Evolutionary conservation across 2,329 filamentous ascomycete genomes (phyloP), one percentile per base, ranked within the genome.

Genomic region (Fusarium gaditjirri): DNA sequence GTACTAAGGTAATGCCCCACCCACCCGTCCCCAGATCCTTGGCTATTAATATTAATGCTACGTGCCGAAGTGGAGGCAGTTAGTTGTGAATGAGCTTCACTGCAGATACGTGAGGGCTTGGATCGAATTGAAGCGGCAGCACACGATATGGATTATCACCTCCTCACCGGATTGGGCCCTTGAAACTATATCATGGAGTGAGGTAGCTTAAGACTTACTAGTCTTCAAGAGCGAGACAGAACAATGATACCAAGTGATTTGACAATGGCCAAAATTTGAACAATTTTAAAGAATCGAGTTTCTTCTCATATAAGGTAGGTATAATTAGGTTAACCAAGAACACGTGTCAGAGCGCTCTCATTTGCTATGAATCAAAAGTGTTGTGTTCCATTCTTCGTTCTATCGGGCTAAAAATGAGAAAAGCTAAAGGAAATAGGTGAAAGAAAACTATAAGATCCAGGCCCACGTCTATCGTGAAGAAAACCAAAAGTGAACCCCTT

Each of bases 331-430:
- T 11, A 9, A 19, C 21, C 14, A 36, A 39, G 8, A 29, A 27
- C 25, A 13, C 10, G 10, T 27, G 10, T 35, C 31, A 42, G 12
- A 10, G 16, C 4, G 25, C 14, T 13, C n/a, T 35, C 13, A 43
- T 53, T 5, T 47, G 11, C 38, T 42, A 38, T 49, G 14, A 63
- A 54, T 66, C 42, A 54, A 74, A 65, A 58, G 27, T 31, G 21
- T 62, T 36, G 29, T 58, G 50, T 65, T 60, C 73, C 62, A 76
- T 76, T 68, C 59, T 71, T 68, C 57, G 55, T 71, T 72, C 73
- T 73, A 71, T 58, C 59, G 55, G 65, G 61, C 71, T 67, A 60
- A 39, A 59, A 61, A 31, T 16, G 66, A 39, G 39, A 44, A 74
- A 71, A 61, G 57, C 53, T 53, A 69, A 73, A 62, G 33, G 41